Conservation (phyloP, 371 early-diverging fungal genomes). For the Haplosporangium sp. region DNA sequence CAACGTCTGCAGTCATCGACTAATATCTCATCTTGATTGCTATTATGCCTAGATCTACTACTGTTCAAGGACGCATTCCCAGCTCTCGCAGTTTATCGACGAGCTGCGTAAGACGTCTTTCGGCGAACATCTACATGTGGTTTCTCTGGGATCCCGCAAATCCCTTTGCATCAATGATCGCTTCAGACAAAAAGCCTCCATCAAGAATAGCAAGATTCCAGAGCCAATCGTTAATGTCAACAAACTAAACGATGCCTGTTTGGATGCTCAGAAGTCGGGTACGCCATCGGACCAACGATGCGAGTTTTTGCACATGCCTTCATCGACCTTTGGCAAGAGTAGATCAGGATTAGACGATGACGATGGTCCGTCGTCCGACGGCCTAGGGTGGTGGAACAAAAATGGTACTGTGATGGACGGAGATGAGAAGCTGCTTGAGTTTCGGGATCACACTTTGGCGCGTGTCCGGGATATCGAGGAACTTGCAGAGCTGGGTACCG, state of each 20-base stretch:
- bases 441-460: slow-evolving; percentile 67
- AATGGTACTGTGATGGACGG: slow-evolving; percentile 9
- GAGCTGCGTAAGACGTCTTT: slow-evolving; percentile 89
- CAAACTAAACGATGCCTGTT: slow-evolving; percentile 44
- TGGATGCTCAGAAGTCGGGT: slow-evolving; percentile 50
- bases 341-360: slow-evolving; percentile 5
- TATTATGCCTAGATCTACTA: slow-evolving; percentile 70
- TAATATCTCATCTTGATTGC: not conserved
- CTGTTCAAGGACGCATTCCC: slow-evolving; percentile 94
- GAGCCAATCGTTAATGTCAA: slow-evolving; percentile 28
- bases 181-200: slow-evolving; percentile 64
- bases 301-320: slow-evolving; percentile 31
- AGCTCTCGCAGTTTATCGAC: slow-evolving; percentile 90
- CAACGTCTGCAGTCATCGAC: no score
- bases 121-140: slow-evolving; percentile 64
- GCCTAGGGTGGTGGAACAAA: slow-evolving; percentile 8
- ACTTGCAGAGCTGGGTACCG: slow-evolving; percentile 73
- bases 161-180: slow-evolving; percentile 84
- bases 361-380: not conserved
- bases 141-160: slow-evolving; percentile 88
- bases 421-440: slow-evolving; percentile 60
- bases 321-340: slow-evolving; percentile 8
- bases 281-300: slow-evolving; percentile 40
- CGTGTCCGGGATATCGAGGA: slow-evolving; percentile 89
- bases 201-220: slow-evolving; percentile 53